phyloP scores from a whole-genome alignment of 2,329 filamentous ascomycete species.

The Fusarium subtropicale region DNA sequence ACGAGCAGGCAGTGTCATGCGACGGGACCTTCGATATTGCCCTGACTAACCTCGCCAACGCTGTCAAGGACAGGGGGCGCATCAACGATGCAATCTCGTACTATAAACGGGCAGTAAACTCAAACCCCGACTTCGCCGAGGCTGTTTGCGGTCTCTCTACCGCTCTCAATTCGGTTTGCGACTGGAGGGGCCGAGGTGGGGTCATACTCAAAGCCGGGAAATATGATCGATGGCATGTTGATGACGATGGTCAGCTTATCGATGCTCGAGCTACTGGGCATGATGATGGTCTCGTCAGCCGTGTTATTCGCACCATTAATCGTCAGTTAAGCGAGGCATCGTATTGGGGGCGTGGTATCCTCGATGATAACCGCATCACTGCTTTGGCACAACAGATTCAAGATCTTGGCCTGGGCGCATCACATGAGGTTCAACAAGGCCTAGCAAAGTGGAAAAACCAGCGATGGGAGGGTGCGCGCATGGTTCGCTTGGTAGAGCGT shows the following conservation, averaged over 20 bases:
- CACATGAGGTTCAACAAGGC: conserved; percentile 55
- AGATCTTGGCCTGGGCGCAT: conserved; percentile 52
- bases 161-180: conserved; percentile 94
- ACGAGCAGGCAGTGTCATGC: conserved; percentile 91
- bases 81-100: conserved; percentile 93
- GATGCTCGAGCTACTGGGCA: conserved; percentile 73
- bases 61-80: conserved; percentile 94
- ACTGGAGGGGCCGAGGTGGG: conserved; percentile 91
- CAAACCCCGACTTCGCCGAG: conserved; percentile 97
- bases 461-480: conserved; percentile 87
- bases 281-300: conserved; percentile 84
- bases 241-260: conserved; percentile 82
- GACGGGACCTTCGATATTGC: conserved; percentile 98
- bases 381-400: conserved; percentile 62
- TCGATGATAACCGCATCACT: conserved; percentile 67
- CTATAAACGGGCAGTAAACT: conserved; percentile 87
- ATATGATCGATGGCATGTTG: conserved; percentile 93
- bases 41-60: conserved; percentile 94
- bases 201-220: conserved; percentile 78
- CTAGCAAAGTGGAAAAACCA: conserved; percentile 74
- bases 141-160: conserved; percentile 96
- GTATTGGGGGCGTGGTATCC: conserved; percentile 80
- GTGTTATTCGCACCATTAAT: conserved; percentile 89
- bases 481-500: conserved; percentile 87
- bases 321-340: conserved; percentile 90